These are phyloP conservation scores for Cercophora scortea DNA, from an alignment of 495 filamentous ascomycete genomes.

Conservation along the genomic window DNA sequence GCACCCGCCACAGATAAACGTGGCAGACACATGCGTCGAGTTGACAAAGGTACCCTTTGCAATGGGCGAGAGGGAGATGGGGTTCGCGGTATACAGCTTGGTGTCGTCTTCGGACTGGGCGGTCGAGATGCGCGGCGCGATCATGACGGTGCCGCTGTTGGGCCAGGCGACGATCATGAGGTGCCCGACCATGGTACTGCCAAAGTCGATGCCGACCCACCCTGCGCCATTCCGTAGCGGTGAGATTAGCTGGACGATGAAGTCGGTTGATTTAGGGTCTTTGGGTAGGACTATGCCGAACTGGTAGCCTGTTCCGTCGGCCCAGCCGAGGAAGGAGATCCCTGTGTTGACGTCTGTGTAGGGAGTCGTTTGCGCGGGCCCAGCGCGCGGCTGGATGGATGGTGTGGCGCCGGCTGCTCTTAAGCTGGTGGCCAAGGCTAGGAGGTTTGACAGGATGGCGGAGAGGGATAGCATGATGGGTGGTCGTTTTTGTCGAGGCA, in stretches of 20 bases:
- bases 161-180: slow-evolving; percentile 18
- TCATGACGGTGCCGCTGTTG: slow-evolving; percentile 2
- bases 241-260: slow-evolving; percentile 19
- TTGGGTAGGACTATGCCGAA: slow-evolving; percentile 22
- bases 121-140: slow-evolving; percentile 6
- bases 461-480: too few species aligned
- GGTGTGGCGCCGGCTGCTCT: background rate
- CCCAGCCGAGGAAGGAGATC: slow-evolving; percentile 16
- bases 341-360: slow-evolving; percentile 19
- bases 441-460: too few species aligned
- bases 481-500: too few species aligned
- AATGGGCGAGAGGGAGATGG: slow-evolving; percentile 10
- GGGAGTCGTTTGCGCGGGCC: slow-evolving; percentile 4
- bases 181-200: slow-evolving; percentile 10
- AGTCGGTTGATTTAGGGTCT: slow-evolving; percentile 10
- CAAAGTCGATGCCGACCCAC: slow-evolving; percentile 19
- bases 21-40: slow-evolving; percentile 14
- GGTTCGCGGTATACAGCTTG: slow-evolving; percentile 2
- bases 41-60: slow-evolving; percentile 14
- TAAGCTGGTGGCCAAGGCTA: too few species aligned
- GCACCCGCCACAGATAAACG: slow-evolving; percentile 21
- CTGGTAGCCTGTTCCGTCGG: slow-evolving; percentile 8
- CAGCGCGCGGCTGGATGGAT: background rate
- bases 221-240: slow-evolving; percentile 13
- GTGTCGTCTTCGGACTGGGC: slow-evolving; percentile 5